phyloP scores from a whole-genome alignment of 2,329 filamentous ascomycete genomes.

The Dactylellina drechsleri region DNA sequence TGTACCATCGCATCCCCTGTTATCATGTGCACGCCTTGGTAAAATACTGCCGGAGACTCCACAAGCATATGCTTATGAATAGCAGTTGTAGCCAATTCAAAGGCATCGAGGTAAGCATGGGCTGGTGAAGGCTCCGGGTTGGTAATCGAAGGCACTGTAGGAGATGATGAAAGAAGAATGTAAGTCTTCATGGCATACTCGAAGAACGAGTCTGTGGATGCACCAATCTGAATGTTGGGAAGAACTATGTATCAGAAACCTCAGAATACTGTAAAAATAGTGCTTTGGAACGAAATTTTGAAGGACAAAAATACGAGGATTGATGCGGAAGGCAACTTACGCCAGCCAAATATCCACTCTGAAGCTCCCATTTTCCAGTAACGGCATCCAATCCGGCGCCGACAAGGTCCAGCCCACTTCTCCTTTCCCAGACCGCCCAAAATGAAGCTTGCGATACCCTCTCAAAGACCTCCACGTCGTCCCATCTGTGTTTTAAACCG shows the following conservation, averaged over 20 bases:
- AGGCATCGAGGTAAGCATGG: slow-evolving; percentile 75
- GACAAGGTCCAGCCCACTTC: slow-evolving; percentile 85
- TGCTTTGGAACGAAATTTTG: slow-evolving; percentile 44
- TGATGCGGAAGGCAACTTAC: slow-evolving; percentile 24
- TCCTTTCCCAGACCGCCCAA: slow-evolving; percentile 92
- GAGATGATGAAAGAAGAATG: slow-evolving; percentile 76
- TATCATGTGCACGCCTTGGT: slow-evolving; percentile 86
- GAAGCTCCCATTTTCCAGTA: slow-evolving; percentile 80
- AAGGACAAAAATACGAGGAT: not conserved
- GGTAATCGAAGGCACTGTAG: slow-evolving; percentile 41
- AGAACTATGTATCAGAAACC: slow-evolving; percentile 54
- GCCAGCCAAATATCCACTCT: slow-evolving; percentile 44
- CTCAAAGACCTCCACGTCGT: slow-evolving; percentile 75
- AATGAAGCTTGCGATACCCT: slow-evolving; percentile 89
- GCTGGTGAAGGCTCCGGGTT: slow-evolving; percentile 39
- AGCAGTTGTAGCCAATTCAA: slow-evolving; percentile 84
- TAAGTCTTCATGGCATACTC: slow-evolving; percentile 97
- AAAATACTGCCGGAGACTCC: slow-evolving; percentile 80
- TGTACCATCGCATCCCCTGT: slow-evolving; percentile 69
- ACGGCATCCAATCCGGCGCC: slow-evolving; percentile 94
- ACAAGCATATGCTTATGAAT: slow-evolving; percentile 83
- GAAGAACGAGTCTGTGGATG: slow-evolving; percentile 97
- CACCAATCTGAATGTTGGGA: slow-evolving; percentile 72
- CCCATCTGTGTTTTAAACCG: slow-evolving; percentile 36
- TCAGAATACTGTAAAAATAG: slow-evolving; percentile 27